Percentiles rank a stretch among this genome's conserved stretches.
phyloP scores from a whole-genome alignment of 2,329 filamentous ascomycete species.

The Diaporthe longicolla region DNA sequence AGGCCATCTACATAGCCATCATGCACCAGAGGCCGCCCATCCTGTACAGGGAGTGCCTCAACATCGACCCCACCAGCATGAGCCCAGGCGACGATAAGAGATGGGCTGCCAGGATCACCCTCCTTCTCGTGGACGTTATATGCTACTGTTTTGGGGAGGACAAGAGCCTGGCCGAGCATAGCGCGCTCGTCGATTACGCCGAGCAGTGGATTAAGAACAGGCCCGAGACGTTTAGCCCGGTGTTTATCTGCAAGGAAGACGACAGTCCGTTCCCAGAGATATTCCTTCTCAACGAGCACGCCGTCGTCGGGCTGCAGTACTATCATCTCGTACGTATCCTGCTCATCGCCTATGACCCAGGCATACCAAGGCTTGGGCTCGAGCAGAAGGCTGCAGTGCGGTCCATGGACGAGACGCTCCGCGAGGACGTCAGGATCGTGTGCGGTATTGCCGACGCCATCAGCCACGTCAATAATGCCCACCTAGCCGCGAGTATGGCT shows the following conservation, averaged over 20 bases:
- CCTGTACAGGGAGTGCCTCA: constrained; percentile 31
- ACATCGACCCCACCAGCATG: constrained; percentile 21
- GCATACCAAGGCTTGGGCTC: constrained; percentile 46
- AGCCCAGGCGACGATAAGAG: constrained; percentile 43
- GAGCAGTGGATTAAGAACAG: constrained; percentile 46
- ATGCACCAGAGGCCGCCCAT: constrained; percentile 43
- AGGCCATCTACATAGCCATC: constrained; percentile 46
- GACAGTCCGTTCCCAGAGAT: constrained; percentile 46
- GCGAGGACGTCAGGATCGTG: constrained; percentile 47
- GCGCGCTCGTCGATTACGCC: constrained; percentile 44
- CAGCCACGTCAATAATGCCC: constrained; percentile 44
- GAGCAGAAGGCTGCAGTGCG: constrained; percentile 41
- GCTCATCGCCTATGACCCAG: constrained; percentile 47
- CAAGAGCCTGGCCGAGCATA: constrained; percentile 43
- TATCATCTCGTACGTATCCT: constrained; percentile 50
- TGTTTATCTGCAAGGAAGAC: constrained; percentile 42
- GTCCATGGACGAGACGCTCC: constrained; percentile 44
- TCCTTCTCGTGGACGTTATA: constrained; percentile 46
- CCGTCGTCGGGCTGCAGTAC: constrained; percentile 48
- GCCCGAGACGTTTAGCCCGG: constrained; percentile 47
- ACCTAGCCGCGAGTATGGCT: constrained; percentile 48
- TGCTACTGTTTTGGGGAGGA: constrained; percentile 48
- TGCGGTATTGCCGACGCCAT: constrained; percentile 48
- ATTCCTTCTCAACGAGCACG: constrained; percentile 47
- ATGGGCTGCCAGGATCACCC: constrained; percentile 46